Evolutionary conservation across 495 filamentous ascomycete genomes (phyloP).

Genomic region (Astrothelium subdiscretum): DNA sequence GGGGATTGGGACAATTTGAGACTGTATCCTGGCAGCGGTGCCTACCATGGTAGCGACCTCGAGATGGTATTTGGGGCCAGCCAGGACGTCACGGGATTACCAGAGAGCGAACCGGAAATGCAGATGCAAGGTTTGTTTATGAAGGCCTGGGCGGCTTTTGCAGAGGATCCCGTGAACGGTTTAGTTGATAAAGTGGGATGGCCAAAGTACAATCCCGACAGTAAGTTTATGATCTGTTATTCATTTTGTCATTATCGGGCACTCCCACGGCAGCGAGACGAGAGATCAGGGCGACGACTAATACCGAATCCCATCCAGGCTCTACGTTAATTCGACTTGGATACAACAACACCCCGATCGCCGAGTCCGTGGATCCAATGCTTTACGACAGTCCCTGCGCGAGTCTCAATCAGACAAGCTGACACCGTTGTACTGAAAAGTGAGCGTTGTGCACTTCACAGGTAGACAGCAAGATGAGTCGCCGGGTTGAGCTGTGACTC

Average conservation of each 20-base stretch:
- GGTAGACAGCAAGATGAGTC: too few relatives aligned
- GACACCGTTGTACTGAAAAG: too few relatives aligned
- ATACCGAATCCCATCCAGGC: not conserved
- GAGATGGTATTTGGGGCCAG: constrained; percentile 14
- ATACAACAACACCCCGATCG: constrained; percentile 5
- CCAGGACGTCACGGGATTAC: constrained; percentile 7
- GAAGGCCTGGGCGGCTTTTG: constrained; percentile 15
- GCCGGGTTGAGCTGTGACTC: too few relatives aligned
- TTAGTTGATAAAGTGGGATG: constrained; percentile 10
- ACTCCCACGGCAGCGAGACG: not conserved
- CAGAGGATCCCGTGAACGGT: constrained; percentile 4
- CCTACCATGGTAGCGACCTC: constrained; percentile 13
- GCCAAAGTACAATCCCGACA: constrained; percentile 4
- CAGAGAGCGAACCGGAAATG: constrained; percentile 6
- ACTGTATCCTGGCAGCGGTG: constrained; percentile 12
- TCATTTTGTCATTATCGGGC: not conserved
- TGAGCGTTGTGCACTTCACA: too few relatives aligned
- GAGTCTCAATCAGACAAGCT: not conserved
- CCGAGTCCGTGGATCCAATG: constrained; percentile 7
- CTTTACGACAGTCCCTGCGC: constrained; percentile 12
- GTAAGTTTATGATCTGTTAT: not conserved
- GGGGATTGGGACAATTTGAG: constrained; percentile 14
- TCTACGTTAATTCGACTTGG: constrained; percentile 7
- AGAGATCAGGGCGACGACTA: not conserved
- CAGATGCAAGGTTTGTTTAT: constrained; percentile 10